phyloP scores from a whole-genome alignment of 2,329 filamentous ascomycete genomes.

The Colletotrichum melonis region DNA sequence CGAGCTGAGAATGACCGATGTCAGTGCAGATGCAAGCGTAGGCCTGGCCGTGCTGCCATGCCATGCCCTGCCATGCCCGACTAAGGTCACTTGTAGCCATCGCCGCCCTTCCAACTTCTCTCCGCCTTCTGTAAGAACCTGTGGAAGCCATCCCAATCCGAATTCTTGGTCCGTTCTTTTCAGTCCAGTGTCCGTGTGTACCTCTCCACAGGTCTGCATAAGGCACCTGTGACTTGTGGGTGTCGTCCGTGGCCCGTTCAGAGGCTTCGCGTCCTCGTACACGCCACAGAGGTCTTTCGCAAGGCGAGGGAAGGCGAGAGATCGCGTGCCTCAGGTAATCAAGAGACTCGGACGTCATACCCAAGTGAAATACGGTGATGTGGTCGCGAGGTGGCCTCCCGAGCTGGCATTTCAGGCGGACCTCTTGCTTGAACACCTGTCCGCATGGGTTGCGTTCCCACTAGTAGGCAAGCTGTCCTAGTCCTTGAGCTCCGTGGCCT shows the following conservation, averaged over 20 bases:
- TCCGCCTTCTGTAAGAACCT: neutral
- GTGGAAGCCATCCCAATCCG: neutral
- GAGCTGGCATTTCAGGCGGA: neutral
- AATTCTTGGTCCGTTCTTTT: slow-evolving; percentile 4
- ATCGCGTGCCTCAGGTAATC: neutral
- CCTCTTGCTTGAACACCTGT: neutral
- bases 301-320: neutral
- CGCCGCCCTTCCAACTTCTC: neutral
- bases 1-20: neutral
- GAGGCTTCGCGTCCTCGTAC: neutral
- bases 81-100: neutral
- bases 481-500: neutral
- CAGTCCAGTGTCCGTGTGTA: slow-evolving; percentile 21
- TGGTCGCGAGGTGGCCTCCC: slow-evolving; percentile 7
- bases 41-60: neutral
- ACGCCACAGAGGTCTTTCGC: neutral
- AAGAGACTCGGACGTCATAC: neutral
- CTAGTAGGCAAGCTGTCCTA: neutral
- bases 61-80: neutral
- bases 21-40: slow-evolving; percentile 10
- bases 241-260: slow-evolving; percentile 12
- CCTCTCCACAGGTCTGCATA: neutral
- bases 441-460: neutral
- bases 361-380: neutral
- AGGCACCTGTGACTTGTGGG: neutral